Conservation (phyloP, 192 early-diverging fungal genomes). For the Irineochytrium annulatum region DNA sequence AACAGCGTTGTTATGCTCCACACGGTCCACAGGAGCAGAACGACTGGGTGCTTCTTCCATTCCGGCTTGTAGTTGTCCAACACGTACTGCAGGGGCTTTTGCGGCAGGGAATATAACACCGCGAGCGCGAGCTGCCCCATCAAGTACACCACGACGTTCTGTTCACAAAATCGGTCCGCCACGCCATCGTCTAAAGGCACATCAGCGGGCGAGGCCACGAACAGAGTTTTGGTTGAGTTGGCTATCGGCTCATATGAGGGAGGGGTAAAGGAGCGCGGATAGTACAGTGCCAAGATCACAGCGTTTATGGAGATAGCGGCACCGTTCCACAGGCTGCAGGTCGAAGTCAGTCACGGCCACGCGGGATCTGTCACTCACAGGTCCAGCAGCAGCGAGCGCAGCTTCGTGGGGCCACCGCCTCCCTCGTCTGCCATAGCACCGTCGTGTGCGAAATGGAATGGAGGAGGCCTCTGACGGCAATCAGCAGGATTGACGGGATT, state of each 20-base stretch:
- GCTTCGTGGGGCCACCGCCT: too few relatives aligned
- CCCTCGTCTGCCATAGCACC: too few relatives aligned
- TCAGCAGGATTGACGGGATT: too few relatives aligned
- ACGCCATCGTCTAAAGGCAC: not conserved
- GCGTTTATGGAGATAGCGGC: not conserved
- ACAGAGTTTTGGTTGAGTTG: too few relatives aligned
- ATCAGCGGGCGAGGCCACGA: too few relatives aligned
- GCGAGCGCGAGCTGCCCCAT: slow-evolving; percentile 20
- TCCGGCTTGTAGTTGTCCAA: slow-evolving; percentile 25
- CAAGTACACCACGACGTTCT: slow-evolving; percentile 10
- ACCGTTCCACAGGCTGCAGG: not conserved
- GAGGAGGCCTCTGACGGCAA: too few relatives aligned
- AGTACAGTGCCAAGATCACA: not conserved
- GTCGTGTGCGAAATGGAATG: too few relatives aligned
- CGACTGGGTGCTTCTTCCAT: not conserved
- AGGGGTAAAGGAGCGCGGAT: too few relatives aligned
- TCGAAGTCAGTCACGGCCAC: too few relatives aligned
- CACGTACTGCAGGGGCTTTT: slow-evolving; percentile 23
- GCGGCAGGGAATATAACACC: slow-evolving; percentile 24
- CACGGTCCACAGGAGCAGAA: slow-evolving; percentile 13
- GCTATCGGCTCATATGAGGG: too few relatives aligned
- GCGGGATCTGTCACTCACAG: too few relatives aligned
- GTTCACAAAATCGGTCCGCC: slow-evolving; percentile 3
- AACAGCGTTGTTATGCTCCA: slow-evolving; percentile 24
- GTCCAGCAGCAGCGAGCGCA: too few relatives aligned